A percentile compares a stretch with the other conserved stretches of the same genome.
Conservation (phyloP, 2,329 filamentous ascomycete species). For the Pseudogymnoascus sp. region DNA sequence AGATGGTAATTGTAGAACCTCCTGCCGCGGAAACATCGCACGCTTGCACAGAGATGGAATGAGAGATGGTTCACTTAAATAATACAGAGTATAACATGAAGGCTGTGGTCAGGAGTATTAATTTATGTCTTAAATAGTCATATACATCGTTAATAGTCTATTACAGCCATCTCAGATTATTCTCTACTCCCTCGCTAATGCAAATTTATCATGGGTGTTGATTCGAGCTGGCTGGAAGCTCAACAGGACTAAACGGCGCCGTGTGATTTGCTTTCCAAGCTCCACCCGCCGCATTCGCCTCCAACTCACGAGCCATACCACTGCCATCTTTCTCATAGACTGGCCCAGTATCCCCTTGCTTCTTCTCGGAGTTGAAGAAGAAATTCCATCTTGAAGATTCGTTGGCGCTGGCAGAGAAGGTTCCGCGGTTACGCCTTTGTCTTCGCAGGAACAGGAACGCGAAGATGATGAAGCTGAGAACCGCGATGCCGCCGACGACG, state of each 20-base stretch:
- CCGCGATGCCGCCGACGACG: constrained; percentile 28
- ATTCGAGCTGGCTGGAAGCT: not conserved
- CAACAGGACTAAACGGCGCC: not conserved
- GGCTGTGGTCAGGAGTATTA: not conserved
- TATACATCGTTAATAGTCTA: not conserved
- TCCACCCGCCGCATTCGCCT: not conserved
- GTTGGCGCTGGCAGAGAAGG: not conserved
- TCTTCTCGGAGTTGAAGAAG: not conserved
- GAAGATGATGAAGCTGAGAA: constrained; percentile 25
- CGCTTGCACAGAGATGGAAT: no score
- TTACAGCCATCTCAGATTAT: not conserved
- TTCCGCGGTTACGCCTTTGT: not conserved
- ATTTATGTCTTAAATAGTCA: not conserved
- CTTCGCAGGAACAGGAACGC: constrained; percentile 11
- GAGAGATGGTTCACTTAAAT: not conserved
- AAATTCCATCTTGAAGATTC: not conserved
- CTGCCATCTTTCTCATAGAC: not conserved
- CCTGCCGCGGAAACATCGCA: no score
- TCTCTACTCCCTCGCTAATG: not conserved
- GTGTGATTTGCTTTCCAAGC: not conserved
- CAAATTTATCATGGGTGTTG: not conserved
- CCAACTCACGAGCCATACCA: not conserved
- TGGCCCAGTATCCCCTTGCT: not conserved
- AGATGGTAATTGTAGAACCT: not conserved
- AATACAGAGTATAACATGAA: not conserved